Evolutionary conservation across 129 eudicot genomes (phyloP).

Genomic region (Sambucus nigra): DNA sequence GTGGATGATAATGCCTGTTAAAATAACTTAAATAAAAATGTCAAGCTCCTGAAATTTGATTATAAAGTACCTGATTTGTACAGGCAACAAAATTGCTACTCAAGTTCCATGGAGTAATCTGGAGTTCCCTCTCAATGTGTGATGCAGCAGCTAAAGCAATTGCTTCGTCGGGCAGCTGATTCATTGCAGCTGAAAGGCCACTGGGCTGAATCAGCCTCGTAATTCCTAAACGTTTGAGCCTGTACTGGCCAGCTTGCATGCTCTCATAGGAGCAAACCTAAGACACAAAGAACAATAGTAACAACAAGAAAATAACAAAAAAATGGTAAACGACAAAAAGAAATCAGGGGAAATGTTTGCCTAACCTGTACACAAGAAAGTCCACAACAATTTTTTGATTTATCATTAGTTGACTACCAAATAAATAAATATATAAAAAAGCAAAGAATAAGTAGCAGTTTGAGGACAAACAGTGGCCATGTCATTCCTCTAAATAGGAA

Average conservation of each 20-base stretch:
- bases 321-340: not conserved
- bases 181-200: constrained; percentile 89
- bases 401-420: not conserved
- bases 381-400: not conserved
- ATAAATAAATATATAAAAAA: too few species aligned
- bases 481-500: not conserved
- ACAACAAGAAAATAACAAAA: not conserved
- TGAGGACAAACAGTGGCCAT: not conserved
- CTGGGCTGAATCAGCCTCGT: constrained; percentile 70
- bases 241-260: constrained; percentile 90
- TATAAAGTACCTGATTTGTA: constrained; percentile 92
- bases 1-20: too few species aligned
- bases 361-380: not conserved
- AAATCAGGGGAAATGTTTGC: not conserved
- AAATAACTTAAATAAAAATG: too few species aligned
- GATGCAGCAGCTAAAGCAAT: constrained; percentile 97
- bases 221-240: constrained; percentile 86
- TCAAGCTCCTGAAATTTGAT: too few species aligned
- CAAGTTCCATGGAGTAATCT: constrained; percentile 95
- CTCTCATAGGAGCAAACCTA: constrained; percentile 95
- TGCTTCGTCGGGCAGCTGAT: constrained; percentile 96
- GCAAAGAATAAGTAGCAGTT: not conserved
- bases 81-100: constrained; percentile 92
- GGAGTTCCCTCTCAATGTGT: constrained; percentile 94
- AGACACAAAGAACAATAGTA: not conserved